Evolutionary conservation across 352 stramenopile species (phyloP), one percentile per base, ranked within the genome.

Genomic region (Thalassiosira oceanica): DNA sequence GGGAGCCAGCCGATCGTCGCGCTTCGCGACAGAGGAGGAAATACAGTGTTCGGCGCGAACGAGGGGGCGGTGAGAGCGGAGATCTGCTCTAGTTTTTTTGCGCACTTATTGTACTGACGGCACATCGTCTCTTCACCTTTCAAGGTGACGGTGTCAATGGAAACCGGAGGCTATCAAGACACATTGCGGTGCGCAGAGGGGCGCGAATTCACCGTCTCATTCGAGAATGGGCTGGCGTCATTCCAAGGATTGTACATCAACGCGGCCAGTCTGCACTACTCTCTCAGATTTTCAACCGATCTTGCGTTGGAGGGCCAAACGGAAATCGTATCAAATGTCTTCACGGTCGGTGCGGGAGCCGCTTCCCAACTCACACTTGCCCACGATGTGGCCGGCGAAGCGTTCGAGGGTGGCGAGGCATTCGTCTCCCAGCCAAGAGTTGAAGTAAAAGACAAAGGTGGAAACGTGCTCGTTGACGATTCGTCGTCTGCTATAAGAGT

Each of bases 191-290:
- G 53, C 31, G 33, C 16, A 7, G 39, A 83, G 21, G 20, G 1
- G 16, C 29, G 55, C 35, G 58, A 58, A 26, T 68, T 80, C 20
- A 56, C 15, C 7, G 36, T 73, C 26, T 23, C 51, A 21, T 53
- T 78, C 0, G 46, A 56, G 29, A 10, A 72, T 52, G 70, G 69
- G 8, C 31, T 83, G 42, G 67, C 60, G 13, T 29, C 13, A 28
- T 85, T 83, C 53, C 15, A 48, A 10, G 68, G 57, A 8, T 29
- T 86, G 4, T 83, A 65, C 24, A 76, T 86, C 26, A 81, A 83
- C 24, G 67, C 80, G 50, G 73, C 72, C 35, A 49, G 37, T 44
- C 41, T 29, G 16, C 28, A 68, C 39, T 83, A 83, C 62, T 78
- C 61, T 8, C 64, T 86, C 55, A 49, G 45, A 42, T 86, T 86